Evolutionary conservation across 2,329 filamentous ascomycete genomes (phyloP).

Genomic region (Fusarium napiforme): DNA sequence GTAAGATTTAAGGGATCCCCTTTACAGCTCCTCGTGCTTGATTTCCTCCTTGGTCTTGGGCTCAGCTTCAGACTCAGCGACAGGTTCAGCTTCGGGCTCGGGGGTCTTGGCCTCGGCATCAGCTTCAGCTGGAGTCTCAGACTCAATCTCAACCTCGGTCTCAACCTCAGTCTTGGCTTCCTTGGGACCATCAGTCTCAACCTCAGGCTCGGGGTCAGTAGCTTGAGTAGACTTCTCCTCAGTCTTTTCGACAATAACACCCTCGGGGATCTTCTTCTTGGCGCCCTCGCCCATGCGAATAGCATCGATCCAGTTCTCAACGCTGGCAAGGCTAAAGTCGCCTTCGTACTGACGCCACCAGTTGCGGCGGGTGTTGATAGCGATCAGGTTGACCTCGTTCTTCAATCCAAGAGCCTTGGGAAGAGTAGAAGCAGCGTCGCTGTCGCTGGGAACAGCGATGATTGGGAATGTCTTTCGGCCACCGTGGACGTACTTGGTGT

Average conservation of each 20-base stretch:
- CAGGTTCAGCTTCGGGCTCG: conserved; percentile 37
- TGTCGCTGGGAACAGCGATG: conserved; percentile 73
- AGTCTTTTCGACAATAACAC: conserved; percentile 59
- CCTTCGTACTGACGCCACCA: conserved; percentile 86
- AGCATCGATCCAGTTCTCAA: conserved; percentile 91
- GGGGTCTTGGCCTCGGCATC: conserved; percentile 25
- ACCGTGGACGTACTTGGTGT: conserved; percentile 76
- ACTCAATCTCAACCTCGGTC: conserved; percentile 35
- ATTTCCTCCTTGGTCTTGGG: conserved; percentile 45
- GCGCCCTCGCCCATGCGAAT: conserved; percentile 88
- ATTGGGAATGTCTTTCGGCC: conserved; percentile 83
- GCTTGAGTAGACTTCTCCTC: conserved; percentile 29
- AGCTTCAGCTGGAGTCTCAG: conserved; percentile 24
- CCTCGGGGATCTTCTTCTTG: conserved; percentile 79
- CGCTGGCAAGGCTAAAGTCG: conserved; percentile 66
- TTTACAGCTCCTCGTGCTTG: conserved; percentile 63
- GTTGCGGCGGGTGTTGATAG: conserved; percentile 82
- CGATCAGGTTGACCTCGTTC: conserved; percentile 76
- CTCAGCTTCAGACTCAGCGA: conserved; percentile 40
- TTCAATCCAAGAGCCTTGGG: conserved; percentile 65
- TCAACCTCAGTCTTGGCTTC: conserved; percentile 30
- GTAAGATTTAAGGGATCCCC: conserved; percentile 11
- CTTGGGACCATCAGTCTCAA: conserved; percentile 43
- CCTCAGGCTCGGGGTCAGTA: conserved; percentile 43
- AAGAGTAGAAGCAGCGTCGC: conserved; percentile 56